A percentile compares a stretch with the other conserved stretches of the same genome.
Conservation (phyloP, 1,284 basidiomycete species). For the Omphalotus olearius region DNA sequence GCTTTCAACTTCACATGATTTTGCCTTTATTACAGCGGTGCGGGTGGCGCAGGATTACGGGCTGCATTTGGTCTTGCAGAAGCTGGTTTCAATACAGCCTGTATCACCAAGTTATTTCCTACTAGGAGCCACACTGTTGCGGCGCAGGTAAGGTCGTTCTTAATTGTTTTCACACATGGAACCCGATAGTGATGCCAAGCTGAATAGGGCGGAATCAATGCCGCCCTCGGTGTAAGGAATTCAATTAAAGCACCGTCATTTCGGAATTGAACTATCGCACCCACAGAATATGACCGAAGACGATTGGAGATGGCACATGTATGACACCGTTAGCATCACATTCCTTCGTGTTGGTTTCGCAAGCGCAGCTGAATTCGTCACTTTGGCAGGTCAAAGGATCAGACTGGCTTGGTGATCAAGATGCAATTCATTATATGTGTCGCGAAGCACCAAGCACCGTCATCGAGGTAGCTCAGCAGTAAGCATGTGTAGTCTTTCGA, state of each 20-base stretch:
- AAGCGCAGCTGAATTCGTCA: constrained; percentile 7
- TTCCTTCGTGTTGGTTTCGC: neutral
- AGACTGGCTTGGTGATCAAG: constrained; percentile 99
- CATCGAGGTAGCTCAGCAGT: constrained; percentile 62
- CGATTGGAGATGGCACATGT: constrained; percentile 99
- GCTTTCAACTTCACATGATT: neutral
- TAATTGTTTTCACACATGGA: neutral
- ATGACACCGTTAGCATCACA: constrained; percentile 76
- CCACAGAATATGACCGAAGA: constrained; percentile 97
- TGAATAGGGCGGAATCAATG: constrained; percentile 92
- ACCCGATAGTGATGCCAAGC: neutral
- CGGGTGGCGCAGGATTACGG: constrained; percentile 96
- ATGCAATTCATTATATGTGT: constrained; percentile 99
- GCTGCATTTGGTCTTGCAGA: constrained; percentile 99
- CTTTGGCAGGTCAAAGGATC: constrained; percentile 86
- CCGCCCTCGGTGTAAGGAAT: constrained; percentile 82
- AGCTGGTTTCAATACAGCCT: constrained; percentile 96
- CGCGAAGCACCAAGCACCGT: constrained; percentile 93
- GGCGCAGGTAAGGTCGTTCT: constrained; percentile 65
- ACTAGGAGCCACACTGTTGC: constrained; percentile 99
- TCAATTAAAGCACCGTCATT: constrained; percentile 14
- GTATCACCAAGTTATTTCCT: constrained; percentile 98
- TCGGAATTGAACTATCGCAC: constrained; percentile 4
- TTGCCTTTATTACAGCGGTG: constrained; percentile 59
- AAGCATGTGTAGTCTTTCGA: neutral